These are phyloP conservation scores for Globisporangium cylindrosporum DNA, from an alignment of 352 stramenopile genomes.

Conservation along the genomic window DNA sequence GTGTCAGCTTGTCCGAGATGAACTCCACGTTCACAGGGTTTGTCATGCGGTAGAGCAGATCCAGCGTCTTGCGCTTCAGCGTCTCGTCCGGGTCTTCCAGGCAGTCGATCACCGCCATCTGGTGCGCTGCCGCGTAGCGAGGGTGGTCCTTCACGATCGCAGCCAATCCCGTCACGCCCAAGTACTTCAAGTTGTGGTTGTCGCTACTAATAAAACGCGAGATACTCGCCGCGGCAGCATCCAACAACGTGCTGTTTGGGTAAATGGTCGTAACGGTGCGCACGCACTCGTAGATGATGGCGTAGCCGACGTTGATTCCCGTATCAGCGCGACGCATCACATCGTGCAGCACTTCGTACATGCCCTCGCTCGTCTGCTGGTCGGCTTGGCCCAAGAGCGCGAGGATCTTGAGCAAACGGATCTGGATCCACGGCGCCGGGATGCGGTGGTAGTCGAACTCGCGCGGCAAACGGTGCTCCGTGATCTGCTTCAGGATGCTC, in stretches of 20 bases:
- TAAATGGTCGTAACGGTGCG: slow-evolving; percentile 99
- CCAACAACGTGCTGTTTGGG: slow-evolving; percentile 97
- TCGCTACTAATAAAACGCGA: slow-evolving; percentile 94
- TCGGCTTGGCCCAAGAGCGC: slow-evolving; percentile 94
- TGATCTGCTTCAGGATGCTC: slow-evolving; percentile 99
- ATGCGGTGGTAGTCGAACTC: slow-evolving; percentile 99
- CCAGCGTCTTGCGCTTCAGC: slow-evolving; percentile 98
- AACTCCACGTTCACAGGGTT: slow-evolving; percentile 99
- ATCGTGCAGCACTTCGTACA: slow-evolving; percentile 99
- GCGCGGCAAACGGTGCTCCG: slow-evolving; percentile 96
- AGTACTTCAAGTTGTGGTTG: slow-evolving; percentile 98
- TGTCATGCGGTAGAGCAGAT: slow-evolving; percentile 97
- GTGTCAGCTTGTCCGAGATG: slow-evolving; percentile 98
- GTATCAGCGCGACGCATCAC: slow-evolving; percentile 98
- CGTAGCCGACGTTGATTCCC: slow-evolving; percentile 99
- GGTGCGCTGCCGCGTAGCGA: slow-evolving; percentile 97
- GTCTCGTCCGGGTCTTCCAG: slow-evolving; percentile 99
- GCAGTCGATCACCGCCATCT: slow-evolving; percentile 99
- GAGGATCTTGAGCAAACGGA: slow-evolving; percentile 96
- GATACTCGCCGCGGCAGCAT: slow-evolving; percentile 92
- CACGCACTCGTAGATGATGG: slow-evolving; percentile 99
- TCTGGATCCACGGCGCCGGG: slow-evolving; percentile 99
- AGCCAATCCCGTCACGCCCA: slow-evolving; percentile 98
- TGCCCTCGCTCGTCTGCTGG: slow-evolving; percentile 94
- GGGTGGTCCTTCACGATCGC: slow-evolving; percentile 96